Base-by-base conservation (phyloP, 2,329 filamentous ascomycete species). In the Colletotrichum nymphaeae region DNA sequence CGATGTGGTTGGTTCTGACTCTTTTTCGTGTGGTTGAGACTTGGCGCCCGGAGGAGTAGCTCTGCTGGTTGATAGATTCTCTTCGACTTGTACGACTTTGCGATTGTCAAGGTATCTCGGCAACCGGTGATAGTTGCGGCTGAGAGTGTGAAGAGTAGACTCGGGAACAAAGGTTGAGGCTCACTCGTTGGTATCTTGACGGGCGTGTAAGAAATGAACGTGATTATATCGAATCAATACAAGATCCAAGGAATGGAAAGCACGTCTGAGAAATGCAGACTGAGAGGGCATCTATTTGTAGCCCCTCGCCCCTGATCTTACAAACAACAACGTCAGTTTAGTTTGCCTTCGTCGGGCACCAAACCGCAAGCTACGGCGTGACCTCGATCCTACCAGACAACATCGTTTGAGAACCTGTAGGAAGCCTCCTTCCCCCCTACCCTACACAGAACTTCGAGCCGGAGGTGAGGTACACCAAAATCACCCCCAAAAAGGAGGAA, bases 351-450 rank as follows among this genome's bases (percentile, higher is more conserved):
- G 32, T 62, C 56, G 60, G 67, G 60, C 66, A 62, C 60, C 69
- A 72, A 72, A 22, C 14, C 24, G 55, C 63, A 16, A 60, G 11
- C 26, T 16, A 24, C 67, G 67, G 70, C 60, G 35, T 64, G 37
- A 72, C 69, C 35, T 72, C 69, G 69, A 67, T 64, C 35, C 16
- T 60, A 65, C 56, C 56, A 32, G 55, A 57, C 67, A 70, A 24
- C 24, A 24, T 32, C 46, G 67, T 70, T 65, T 26, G 28, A 46
- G 57, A 28, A 55, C 49, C 66, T 62, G 67, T 73, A 42, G 70
- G 66, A 65, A 69, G 55, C 66, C 67, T 60, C 12, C 35, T 24
- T 11, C 9, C n/a, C 56, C 57, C 19, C 55, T 67, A 22, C 26
- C 57, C 8, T 60, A 62, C 26, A 49, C 32, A 11, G 22, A 42